phyloP scores from a whole-genome alignment of 352 stramenopile species.

The Globisporangium acanthophoron region DNA sequence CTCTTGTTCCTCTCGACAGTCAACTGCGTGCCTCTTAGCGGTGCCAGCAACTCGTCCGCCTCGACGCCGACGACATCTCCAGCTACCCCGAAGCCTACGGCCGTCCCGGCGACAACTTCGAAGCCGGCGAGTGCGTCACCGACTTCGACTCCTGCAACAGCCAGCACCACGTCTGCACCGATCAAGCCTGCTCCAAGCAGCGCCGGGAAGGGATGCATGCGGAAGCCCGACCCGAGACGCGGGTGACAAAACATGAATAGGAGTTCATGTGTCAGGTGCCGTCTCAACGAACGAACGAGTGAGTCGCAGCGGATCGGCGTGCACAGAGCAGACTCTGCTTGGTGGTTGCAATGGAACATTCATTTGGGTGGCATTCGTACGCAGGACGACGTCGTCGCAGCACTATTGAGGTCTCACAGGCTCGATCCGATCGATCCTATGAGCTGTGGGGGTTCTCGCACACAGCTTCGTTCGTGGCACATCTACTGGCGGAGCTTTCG shows the following conservation, averaged over 20 bases:
- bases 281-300: no score
- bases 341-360: background rate
- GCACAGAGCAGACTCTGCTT: background rate
- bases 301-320: no score
- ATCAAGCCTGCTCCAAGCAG: background rate
- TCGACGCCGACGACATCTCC: background rate
- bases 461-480: background rate
- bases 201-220: background rate
- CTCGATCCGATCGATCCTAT: background rate
- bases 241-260: no score
- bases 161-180: background rate
- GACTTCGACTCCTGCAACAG: background rate
- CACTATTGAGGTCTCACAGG: background rate
- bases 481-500: slow-evolving; percentile 2
- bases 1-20: background rate
- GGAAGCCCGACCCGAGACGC: background rate
- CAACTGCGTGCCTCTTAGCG: background rate
- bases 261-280: no score
- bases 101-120: no score
- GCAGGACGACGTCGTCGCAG: background rate
- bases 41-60: background rate
- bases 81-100: background rate
- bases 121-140: background rate
- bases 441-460: background rate
- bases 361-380: background rate